Percentiles rank a stretch among this genome's conserved stretches.
These are phyloP conservation scores for Rhytidhysteron rufulum DNA, from an alignment of 2,329 filamentous ascomycete genomes.

Conservation along the genomic window DNA sequence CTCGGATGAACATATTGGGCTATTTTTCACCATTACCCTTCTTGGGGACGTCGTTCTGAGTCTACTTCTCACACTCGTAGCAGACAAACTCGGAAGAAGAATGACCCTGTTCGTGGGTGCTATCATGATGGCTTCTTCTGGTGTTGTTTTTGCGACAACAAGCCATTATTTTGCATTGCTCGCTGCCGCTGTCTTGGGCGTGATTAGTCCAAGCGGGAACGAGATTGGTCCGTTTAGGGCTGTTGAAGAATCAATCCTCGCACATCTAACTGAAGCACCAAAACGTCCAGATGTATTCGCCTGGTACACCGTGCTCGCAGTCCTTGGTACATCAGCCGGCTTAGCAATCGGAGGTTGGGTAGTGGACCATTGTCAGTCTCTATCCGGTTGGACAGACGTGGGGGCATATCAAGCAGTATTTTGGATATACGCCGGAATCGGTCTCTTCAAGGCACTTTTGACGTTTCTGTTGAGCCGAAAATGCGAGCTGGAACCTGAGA, in stretches of 20 bases:
- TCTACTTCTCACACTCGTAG: constrained; percentile 34
- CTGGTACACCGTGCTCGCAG: constrained; percentile 39
- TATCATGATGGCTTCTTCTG: constrained; percentile 31
- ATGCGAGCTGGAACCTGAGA: constrained; percentile 30
- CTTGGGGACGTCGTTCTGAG: constrained; percentile 35
- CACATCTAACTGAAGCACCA: constrained; percentile 28
- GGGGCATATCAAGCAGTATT: constrained; percentile 40
- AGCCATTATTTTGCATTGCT: constrained; percentile 29
- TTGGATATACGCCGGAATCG: constrained; percentile 41
- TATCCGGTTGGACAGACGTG: constrained; percentile 32
- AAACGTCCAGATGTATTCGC: constrained; percentile 34
- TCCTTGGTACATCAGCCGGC: constrained; percentile 32
- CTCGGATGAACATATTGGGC: constrained; percentile 33
- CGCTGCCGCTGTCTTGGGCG: constrained; percentile 33
- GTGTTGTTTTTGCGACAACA: constrained; percentile 31
- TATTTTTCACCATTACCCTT: constrained; percentile 40
- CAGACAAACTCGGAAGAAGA: constrained; percentile 32
- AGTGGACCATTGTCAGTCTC: constrained; percentile 27
- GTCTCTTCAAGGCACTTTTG: constrained; percentile 35
- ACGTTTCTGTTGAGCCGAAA: constrained; percentile 35
- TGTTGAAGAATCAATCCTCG: constrained; percentile 36
- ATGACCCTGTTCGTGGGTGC: constrained; percentile 31
- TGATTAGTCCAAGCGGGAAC: constrained; percentile 36
- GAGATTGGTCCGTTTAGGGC: constrained; percentile 41
- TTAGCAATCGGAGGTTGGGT: constrained; percentile 33